Evolutionary conservation across 2,329 filamentous ascomycete species (phyloP).

Genomic region (Drechslerella stenobrocha): DNA sequence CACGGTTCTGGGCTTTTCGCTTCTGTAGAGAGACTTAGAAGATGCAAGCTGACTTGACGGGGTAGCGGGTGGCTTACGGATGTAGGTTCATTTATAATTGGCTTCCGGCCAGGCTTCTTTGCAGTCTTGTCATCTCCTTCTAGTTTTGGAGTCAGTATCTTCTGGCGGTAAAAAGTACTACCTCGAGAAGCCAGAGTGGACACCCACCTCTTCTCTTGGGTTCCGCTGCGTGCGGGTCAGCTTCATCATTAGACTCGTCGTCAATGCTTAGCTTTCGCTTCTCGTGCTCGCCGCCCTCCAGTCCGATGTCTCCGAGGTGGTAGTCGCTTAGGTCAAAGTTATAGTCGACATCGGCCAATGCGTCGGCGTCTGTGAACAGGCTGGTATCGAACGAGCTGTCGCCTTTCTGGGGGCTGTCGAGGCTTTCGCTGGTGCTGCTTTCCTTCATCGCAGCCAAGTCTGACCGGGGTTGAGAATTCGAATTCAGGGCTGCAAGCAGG

Average conservation of each 20-base stretch:
- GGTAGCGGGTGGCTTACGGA: no score
- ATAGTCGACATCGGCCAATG: slow-evolving; percentile 69
- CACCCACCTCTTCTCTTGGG: slow-evolving; percentile 54
- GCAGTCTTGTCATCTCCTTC: slow-evolving; percentile 82
- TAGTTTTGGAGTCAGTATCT: slow-evolving; percentile 64
- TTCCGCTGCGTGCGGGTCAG: slow-evolving; percentile 52
- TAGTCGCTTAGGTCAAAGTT: slow-evolving; percentile 76
- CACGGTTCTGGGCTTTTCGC: slow-evolving; percentile 92
- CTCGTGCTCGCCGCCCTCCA: slow-evolving; percentile 62
- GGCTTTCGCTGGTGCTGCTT: slow-evolving; percentile 50
- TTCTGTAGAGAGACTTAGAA: slow-evolving; percentile 63
- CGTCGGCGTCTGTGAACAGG: slow-evolving; percentile 48
- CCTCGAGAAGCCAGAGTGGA: slow-evolving; percentile 43
- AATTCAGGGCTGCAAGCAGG: slow-evolving; percentile 74
- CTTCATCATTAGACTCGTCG: slow-evolving; percentile 50
- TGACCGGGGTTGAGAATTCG: slow-evolving; percentile 61
- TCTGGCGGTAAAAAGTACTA: slow-evolving; percentile 15
- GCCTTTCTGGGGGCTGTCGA: slow-evolving; percentile 53
- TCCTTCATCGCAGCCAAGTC: slow-evolving; percentile 48
- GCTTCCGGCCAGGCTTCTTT: slow-evolving; percentile 97
- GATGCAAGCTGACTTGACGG: no score
- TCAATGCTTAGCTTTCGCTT: slow-evolving; percentile 58
- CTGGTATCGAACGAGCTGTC: slow-evolving; percentile 49
- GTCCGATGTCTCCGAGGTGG: slow-evolving; percentile 78
- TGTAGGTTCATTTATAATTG: slow-evolving; percentile 89